These are phyloP conservation scores for Albatrellus sp. DNA, from an alignment of 1,284 basidiomycete genomes.

Conservation along the genomic window DNA sequence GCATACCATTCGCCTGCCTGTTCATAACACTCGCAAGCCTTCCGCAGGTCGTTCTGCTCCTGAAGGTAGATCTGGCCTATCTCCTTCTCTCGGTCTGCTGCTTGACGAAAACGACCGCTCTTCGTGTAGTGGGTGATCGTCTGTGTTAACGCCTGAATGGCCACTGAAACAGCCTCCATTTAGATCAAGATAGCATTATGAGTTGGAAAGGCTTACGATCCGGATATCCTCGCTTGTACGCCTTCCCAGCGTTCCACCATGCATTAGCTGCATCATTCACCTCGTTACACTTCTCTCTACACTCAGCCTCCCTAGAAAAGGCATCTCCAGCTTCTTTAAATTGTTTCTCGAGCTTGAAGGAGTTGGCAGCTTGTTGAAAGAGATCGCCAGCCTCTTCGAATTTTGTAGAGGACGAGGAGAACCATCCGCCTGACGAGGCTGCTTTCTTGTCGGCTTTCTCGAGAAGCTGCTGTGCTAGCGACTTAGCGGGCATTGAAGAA, in stretches of 20 bases:
- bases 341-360: conserved; percentile 88
- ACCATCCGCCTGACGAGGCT: conserved; percentile 75
- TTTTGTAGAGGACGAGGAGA: conserved; percentile 68
- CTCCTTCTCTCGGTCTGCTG: conserved; percentile 95
- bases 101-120: conserved; percentile 88
- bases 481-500: conserved; percentile 33
- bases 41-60: conserved; percentile 58
- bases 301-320: conserved; percentile 84
- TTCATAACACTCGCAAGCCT: conserved; percentile 85
- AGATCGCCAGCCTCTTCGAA: conserved; percentile 92
- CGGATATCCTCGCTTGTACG: conserved; percentile 81
- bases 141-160: conserved; percentile 79
- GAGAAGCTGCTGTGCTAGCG: conserved; percentile 55
- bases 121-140: conserved; percentile 79
- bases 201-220: conserved; percentile 45
- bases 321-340: conserved; percentile 88
- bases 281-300: conserved; percentile 79
- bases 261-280: conserved; percentile 89
- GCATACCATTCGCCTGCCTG: conserved; percentile 96
- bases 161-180: conserved; percentile 45
- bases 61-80: conserved; percentile 89
- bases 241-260: conserved; percentile 94
- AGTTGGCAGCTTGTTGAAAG: conserved; percentile 89
- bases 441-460: conserved; percentile 91
- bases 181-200: not conserved